Conservation (phyloP, 2,329 filamentous ascomycete genomes). For the Pseudogymnoascus verrucosus region DNA sequence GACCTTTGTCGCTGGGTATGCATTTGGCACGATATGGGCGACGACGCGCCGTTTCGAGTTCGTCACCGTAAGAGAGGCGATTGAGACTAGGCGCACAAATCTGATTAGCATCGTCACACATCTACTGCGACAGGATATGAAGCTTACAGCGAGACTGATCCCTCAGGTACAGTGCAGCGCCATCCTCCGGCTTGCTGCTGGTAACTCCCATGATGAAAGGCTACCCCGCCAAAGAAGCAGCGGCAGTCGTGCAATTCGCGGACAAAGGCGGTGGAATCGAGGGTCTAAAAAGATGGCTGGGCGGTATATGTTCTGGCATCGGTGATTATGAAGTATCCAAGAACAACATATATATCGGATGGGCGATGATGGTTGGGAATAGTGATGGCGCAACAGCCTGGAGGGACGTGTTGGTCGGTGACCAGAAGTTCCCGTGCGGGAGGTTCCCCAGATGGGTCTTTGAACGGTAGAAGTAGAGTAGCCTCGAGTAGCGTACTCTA, state of each 20-base stretch:
- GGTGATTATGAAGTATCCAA: constrained; percentile 4
- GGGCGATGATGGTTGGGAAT: not conserved
- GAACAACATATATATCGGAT: not conserved
- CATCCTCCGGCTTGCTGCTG: constrained; percentile 81
- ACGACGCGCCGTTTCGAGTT: constrained; percentile 72
- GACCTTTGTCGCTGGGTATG: constrained; percentile 76
- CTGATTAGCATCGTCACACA: not conserved
- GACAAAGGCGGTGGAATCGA: not conserved
- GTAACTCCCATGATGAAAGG: constrained; percentile 72
- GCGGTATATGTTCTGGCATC: constrained; percentile 1
- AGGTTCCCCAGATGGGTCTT: constrained; percentile 5
- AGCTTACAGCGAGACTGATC: constrained; percentile 86
- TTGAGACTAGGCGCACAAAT: constrained; percentile 56
- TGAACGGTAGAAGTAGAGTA: not conserved
- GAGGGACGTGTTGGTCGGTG: constrained; percentile 8
- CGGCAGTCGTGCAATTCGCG: not conserved
- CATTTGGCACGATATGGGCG: constrained; percentile 73
- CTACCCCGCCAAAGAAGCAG: constrained; percentile 24
- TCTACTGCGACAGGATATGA: constrained; percentile 21
- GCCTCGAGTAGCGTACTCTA: not conserved
- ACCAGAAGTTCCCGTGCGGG: constrained; percentile 1
- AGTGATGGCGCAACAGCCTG: constrained; percentile 3
- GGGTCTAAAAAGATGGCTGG: not conserved
- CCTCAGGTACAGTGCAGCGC: constrained; percentile 69
- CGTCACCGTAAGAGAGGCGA: constrained; percentile 74